Evolutionary conservation across 225 moss, liverwort and hornwort species (phyloP).

Genomic region (Takakia lepidozioides): DNA sequence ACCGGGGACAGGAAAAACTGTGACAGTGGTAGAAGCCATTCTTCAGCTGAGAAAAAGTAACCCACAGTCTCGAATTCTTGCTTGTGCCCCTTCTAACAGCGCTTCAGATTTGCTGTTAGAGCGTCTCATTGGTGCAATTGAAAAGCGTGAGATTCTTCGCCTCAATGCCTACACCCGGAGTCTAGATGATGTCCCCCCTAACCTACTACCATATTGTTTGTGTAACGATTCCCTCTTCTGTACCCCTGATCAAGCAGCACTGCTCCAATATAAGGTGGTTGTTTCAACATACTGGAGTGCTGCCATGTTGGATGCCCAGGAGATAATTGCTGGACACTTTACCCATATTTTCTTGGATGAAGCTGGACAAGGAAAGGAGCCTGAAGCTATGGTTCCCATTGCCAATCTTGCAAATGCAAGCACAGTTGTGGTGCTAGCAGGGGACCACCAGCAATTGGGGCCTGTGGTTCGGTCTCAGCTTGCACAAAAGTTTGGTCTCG

Average conservation of each 20-base stretch:
- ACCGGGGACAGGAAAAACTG: constrained; percentile 56
- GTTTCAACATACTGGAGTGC: constrained; percentile 55
- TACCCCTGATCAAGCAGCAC: constrained; percentile 36
- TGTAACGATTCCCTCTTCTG: constrained; percentile 40
- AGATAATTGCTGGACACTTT: constrained; percentile 45
- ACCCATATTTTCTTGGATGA: constrained; percentile 60
- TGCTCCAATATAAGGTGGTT: constrained; percentile 43
- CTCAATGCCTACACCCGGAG: constrained; percentile 50
- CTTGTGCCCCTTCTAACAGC: constrained; percentile 49
- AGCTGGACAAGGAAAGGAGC: constrained; percentile 55
- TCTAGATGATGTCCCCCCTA: constrained; percentile 25
- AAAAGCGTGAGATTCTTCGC: constrained; percentile 52
- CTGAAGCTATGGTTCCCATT: constrained; percentile 52
- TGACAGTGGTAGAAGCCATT: constrained; percentile 58
- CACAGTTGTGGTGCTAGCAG: constrained; percentile 50
- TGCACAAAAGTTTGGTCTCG: constrained; percentile 40
- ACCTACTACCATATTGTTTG: constrained; percentile 35
- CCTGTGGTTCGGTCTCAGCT: constrained; percentile 47
- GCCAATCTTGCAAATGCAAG: constrained; percentile 40
- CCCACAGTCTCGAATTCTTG: constrained; percentile 34
- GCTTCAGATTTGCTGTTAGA: constrained; percentile 52
- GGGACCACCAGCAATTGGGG: constrained; percentile 52
- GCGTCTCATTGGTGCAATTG: constrained; percentile 37
- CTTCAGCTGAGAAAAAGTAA: constrained; percentile 38
- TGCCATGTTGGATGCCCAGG: constrained; percentile 58